A percentile compares a stretch with the other conserved stretches of the same genome.
Conservation (phyloP, 371 early-diverging fungal genomes). For the Batrachochytrium dendrobatidis region DNA sequence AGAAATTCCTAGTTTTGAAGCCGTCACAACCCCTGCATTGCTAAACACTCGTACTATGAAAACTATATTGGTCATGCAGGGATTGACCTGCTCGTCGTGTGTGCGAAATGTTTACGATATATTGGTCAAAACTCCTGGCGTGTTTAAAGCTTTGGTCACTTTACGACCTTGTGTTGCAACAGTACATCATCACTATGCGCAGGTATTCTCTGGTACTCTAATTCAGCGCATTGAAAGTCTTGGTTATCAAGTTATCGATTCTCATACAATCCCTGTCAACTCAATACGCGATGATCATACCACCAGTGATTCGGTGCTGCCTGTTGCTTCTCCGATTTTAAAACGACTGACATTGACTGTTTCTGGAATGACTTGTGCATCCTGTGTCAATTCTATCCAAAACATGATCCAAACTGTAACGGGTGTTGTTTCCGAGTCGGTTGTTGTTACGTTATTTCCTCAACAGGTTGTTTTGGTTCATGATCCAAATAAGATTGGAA, state of each 20-base stretch:
- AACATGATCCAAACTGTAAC: constrained; percentile 18
- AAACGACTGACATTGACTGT: background rate
- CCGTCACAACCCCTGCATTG: background rate
- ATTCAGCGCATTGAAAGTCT: too few species aligned
- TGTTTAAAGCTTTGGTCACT: constrained; percentile 30
- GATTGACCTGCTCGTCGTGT: constrained; percentile 86
- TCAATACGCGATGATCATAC: too few species aligned
- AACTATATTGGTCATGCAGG: constrained; percentile 57
- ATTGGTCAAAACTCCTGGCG: constrained; percentile 15
- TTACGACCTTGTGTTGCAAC: constrained; percentile 57
- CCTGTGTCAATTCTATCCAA: constrained; percentile 66
- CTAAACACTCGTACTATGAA: background rate
- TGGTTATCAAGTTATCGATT: too few species aligned
- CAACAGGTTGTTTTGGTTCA: constrained; percentile 21
- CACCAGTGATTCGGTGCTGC: too few species aligned
- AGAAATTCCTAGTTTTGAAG: constrained; percentile 5
- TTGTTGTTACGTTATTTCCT: constrained; percentile 29
- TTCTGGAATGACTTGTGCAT: constrained; percentile 59
- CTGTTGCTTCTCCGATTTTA: too few species aligned
- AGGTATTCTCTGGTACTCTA: too few species aligned
- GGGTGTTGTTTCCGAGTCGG: constrained; percentile 16
- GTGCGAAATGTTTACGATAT: constrained; percentile 26
- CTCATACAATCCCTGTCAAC: too few species aligned
- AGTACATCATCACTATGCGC: background rate
- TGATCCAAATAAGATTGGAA: constrained; percentile 15